Conservation (phyloP, 1,284 basidiomycete species). For the Ganoderma leucocontextum region DNA sequence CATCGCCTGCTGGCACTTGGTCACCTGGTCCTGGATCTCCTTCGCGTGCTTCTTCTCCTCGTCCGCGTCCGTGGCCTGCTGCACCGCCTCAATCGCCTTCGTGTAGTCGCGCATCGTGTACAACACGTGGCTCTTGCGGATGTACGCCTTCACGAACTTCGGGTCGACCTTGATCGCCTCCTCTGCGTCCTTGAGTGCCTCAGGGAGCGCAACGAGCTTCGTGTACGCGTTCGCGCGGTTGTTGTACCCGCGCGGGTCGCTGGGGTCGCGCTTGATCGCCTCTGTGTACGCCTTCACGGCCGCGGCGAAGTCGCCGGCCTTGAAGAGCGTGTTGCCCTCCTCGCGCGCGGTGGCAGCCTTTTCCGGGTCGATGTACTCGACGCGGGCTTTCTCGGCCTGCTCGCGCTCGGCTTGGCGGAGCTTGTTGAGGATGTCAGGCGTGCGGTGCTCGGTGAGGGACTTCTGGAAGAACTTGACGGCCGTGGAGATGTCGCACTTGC, state of each 20-base stretch:
- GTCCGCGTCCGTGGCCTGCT: constrained; percentile 81
- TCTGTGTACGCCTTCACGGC: constrained; percentile 95
- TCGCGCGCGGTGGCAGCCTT: constrained; percentile 88
- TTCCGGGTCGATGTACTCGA: constrained; percentile 91
- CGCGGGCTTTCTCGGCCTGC: constrained; percentile 80
- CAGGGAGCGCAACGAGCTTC: constrained; percentile 93
- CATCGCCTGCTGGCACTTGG: constrained; percentile 85
- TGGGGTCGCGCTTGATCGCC: constrained; percentile 95
- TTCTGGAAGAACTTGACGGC: constrained; percentile 94
- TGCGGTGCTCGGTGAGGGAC: constrained; percentile 96
- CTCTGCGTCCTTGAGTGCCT: constrained; percentile 96
- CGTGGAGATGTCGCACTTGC: constrained; percentile 79
- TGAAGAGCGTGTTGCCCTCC: constrained; percentile 94
- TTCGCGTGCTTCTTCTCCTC: constrained; percentile 78
- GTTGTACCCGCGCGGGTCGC: constrained; percentile 93
- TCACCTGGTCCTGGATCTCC: constrained; percentile 84
- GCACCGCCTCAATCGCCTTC: constrained; percentile 84
- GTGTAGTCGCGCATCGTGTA: constrained; percentile 93
- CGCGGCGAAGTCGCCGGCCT: constrained; percentile 89
- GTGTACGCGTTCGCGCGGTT: constrained; percentile 98
- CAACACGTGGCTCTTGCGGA: constrained; percentile 91
- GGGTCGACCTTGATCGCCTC: constrained; percentile 94
- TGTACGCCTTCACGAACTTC: constrained; percentile 93
- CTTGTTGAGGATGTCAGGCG: constrained; percentile 92
- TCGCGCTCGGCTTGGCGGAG: constrained; percentile 86